Base-by-base conservation (phyloP, 371 early-diverging fungal genomes). In the Actinomortierella ambigua region DNA sequence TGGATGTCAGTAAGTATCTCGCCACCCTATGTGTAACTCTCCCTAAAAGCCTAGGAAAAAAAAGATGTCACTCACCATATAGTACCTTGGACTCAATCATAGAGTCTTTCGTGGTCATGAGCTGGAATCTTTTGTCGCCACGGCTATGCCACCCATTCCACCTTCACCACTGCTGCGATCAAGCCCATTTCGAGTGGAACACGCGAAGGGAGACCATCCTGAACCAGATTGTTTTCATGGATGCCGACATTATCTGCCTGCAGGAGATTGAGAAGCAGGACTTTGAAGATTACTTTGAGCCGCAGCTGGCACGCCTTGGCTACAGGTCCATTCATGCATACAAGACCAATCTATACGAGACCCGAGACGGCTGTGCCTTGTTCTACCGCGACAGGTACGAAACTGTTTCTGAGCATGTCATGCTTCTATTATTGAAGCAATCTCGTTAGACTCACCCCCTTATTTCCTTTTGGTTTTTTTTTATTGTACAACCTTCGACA, bases 321-420 rank as follows among this genome's bases (percentile, higher is more conserved):
- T 73, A 62, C 53, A 53, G 50, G n/a, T 73, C 73, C 4, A 63
- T 73, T 24, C 73, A 73, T 50, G 73, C 66, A 2, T 70, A 76
- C 61, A 69, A 69, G 61, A 70, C 60, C 56, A 70, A 63, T 17
- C 57, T 70, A 44, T 70, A 76, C 43, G 77, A 76, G 55, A 67
- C 70, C 63, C 59, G 67, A 53, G 77, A 76, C 40, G 77, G 77
- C 24, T 76, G 77, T 61, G 77, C 77, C 50, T 67, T 69, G 28
- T 76, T 76, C 53, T 76, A 70, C 43, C 73, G 73, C 26, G 73
- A 73, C 28, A 73, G 67, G 73, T 73, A 66, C 58, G 41, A 23
- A n/a, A 34, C 34, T 34, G 7, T 34, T 34, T 4, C 34, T 6
- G 4, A 34, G 34, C 34, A n/a, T n/a, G n/a, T n/a, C n/a, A n/a